Evolutionary conservation across 1,284 basidiomycete species (phyloP).

Genomic region (Papiliotrema flavescens): DNA sequence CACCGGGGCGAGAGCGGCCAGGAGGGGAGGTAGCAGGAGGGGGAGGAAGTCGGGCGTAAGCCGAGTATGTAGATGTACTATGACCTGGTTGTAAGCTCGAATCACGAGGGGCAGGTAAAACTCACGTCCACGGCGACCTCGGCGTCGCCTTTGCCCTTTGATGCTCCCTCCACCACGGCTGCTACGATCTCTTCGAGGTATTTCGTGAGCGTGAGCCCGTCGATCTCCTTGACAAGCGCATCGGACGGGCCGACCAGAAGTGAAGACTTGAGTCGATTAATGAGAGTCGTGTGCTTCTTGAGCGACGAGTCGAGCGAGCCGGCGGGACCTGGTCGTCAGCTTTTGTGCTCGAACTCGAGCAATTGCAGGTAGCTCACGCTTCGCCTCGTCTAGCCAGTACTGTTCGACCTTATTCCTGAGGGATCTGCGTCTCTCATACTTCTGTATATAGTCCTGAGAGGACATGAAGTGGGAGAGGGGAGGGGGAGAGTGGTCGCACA

Average conservation of each 20-base stretch:
- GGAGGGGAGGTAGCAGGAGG: slow-evolving; percentile 62
- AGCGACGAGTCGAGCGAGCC: slow-evolving; percentile 76
- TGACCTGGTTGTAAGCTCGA: slow-evolving; percentile 56
- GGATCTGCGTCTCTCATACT: slow-evolving; percentile 33
- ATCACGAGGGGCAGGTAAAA: neutral
- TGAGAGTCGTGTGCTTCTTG: slow-evolving; percentile 87
- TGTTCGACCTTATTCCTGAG: slow-evolving; percentile 38
- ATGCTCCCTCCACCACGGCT: slow-evolving; percentile 79
- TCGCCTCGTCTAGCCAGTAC: slow-evolving; percentile 47
- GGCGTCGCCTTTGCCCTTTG: slow-evolving; percentile 77
- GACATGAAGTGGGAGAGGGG: slow-evolving; percentile 20
- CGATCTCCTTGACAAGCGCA: slow-evolving; percentile 85
- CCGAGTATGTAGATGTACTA: slow-evolving; percentile 82
- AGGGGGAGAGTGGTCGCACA: neutral
- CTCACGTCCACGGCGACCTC: slow-evolving; percentile 87
- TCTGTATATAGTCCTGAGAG: slow-evolving; percentile 44
- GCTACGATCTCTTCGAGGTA: slow-evolving; percentile 93
- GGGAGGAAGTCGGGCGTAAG: slow-evolving; percentile 77
- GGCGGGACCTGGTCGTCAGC: slow-evolving; percentile 32
- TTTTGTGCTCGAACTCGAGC: neutral
- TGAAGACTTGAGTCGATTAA: slow-evolving; percentile 69
- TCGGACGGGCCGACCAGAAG: slow-evolving; percentile 53
- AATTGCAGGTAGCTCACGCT: slow-evolving; percentile 25
- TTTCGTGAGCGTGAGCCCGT: slow-evolving; percentile 84
- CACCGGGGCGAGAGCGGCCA: slow-evolving; percentile 60